Evolutionary conservation across 768 basidiomycete species (phyloP), one percentile per base, ranked within the genome.

Genomic region (Zangia roseola): DNA sequence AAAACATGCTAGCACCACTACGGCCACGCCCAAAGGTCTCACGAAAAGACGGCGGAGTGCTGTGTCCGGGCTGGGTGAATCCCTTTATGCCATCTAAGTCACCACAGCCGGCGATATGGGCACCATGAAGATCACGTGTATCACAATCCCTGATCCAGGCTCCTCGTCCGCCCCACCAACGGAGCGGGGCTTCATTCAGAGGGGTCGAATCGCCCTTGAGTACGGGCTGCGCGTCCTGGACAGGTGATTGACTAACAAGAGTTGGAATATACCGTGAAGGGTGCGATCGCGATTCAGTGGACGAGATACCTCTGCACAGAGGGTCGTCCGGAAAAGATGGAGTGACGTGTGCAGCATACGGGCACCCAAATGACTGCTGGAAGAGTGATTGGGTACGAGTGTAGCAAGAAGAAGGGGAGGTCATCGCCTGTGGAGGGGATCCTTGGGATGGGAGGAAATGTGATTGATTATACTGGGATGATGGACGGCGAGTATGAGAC

Each of bases 81-180:
- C 26, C 37, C 37, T 13, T 35, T 13, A 17, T 6, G 16, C 37
- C 28, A 5, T 43, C 37, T 13, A 26, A 19, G 5, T 38, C 42
- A 10, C 6, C 28, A 13, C 16, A 4, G 6, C 14, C 12, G 30
- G 34, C 19, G 19, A 23, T 30, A 16, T 46, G 25, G 25, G 14
- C 4, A 24, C 6, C 4, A 12, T n/a, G 24, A 25, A 40, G 24
- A 25, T 53, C 44, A 6, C 14, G 37, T 20, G 21, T 9, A 24
- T 50, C 50, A 60, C 60, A 62, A 31, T 62, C 59, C 12, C 59
- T 40, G 8, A 40, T 34, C 59, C 60, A 62, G 19, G 56, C 35
- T 13, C 42, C 31, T 34, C 25, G 40, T 40, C 57, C 55, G 14
- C 58, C 55, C 54, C 58, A 57, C 58, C 60, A 63, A 17, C 47